Percentiles rank a stretch among this genome's conserved stretches.
phyloP scores from a whole-genome alignment of 169 alveolate genomes.

The Babesia bovis region DNA sequence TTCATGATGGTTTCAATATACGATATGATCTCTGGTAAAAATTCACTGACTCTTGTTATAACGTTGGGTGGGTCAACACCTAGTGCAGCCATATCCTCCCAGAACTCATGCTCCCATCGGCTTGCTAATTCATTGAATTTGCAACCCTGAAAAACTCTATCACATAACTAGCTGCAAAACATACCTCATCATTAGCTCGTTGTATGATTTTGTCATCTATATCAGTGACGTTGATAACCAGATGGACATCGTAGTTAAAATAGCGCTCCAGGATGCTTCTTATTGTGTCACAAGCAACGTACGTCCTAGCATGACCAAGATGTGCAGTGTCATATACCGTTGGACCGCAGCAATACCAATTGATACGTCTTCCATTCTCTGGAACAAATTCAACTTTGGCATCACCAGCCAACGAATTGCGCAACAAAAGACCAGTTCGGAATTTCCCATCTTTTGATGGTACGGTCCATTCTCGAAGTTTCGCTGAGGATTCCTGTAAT shows the following conservation, averaged over 20 bases:
- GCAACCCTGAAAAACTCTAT: constrained; percentile 41
- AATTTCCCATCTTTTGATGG: constrained; percentile 72
- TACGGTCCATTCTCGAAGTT: constrained; percentile 68
- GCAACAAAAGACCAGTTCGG: constrained; percentile 65
- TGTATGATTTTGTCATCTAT: constrained; percentile 97
- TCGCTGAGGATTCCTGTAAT: constrained; percentile 1
- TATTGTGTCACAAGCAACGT: constrained; percentile 93
- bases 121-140: constrained; percentile 83
- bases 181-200: constrained; percentile 70
- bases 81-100: constrained; percentile 88
- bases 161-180: background rate
- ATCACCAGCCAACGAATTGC: constrained; percentile 69
- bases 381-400: constrained; percentile 80
- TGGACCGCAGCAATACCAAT: constrained; percentile 93
- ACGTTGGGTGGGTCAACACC: constrained; percentile 92
- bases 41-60: constrained; percentile 95
- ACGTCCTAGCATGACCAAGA: constrained; percentile 99
- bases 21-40: constrained; percentile 90
- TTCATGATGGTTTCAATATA: constrained; percentile 88
- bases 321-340: constrained; percentile 98
- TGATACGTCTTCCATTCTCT: constrained; percentile 83
- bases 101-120: constrained; percentile 89
- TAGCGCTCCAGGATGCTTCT: constrained; percentile 92
- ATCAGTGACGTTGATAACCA: constrained; percentile 97
- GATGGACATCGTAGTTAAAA: constrained; percentile 92